Conservation (phyloP, 2,329 filamentous ascomycete genomes). For the Scedosporium aurantiacum region DNA sequence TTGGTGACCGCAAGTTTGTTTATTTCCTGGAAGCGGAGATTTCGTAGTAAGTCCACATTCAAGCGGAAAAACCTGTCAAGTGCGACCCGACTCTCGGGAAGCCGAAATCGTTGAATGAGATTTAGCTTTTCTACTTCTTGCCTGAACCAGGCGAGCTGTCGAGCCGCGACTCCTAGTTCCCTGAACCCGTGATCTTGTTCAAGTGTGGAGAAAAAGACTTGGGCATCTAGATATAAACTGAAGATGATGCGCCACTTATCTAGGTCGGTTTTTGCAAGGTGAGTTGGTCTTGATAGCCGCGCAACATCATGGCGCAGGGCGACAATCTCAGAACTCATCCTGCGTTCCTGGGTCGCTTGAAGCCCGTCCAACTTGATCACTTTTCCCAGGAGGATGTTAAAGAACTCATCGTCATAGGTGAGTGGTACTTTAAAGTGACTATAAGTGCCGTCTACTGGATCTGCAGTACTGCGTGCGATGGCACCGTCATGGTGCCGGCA, state of each 20-base stretch:
- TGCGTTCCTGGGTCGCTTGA: constrained; percentile 53
- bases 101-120: constrained; percentile 51
- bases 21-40: constrained; percentile 74
- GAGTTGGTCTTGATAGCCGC: constrained; percentile 51
- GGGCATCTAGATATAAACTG: constrained; percentile 66
- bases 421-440: constrained; percentile 59
- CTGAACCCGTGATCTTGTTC: constrained; percentile 61
- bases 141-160: constrained; percentile 62
- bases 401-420: constrained; percentile 69
- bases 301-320: constrained; percentile 54
- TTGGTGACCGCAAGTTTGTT: constrained; percentile 69
- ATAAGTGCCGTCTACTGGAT: not conserved
- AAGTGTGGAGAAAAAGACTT: constrained; percentile 71
- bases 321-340: constrained; percentile 52
- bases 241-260: constrained; percentile 73
- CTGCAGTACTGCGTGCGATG: not conserved
- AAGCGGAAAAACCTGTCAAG: constrained; percentile 59
- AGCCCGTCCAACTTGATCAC: constrained; percentile 58
- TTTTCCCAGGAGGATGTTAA: constrained; percentile 62
- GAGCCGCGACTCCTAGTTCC: constrained; percentile 52
- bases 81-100: constrained; percentile 52
- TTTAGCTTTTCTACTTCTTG: constrained; percentile 50
- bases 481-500: not conserved
- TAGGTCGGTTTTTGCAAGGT: constrained; percentile 54
- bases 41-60: constrained; percentile 66